A percentile compares a stretch with the other conserved stretches of the same genome.
These are phyloP conservation scores for Xylaria bambusicola DNA, from an alignment of 495 filamentous ascomycete species.

Conservation along the genomic window DNA sequence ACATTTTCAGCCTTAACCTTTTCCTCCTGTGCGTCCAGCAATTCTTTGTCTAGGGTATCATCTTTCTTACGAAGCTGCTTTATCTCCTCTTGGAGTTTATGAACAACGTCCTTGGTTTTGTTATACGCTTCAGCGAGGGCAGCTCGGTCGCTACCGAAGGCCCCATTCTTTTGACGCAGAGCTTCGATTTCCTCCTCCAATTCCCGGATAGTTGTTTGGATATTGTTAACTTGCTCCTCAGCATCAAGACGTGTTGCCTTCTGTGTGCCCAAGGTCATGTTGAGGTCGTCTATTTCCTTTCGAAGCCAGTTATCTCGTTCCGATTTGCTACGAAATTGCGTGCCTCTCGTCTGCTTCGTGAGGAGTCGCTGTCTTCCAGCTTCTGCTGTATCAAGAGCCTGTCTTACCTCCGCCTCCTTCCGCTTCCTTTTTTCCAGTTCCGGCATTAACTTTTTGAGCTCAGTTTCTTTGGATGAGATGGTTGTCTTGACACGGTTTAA, in stretches of 20 bases:
- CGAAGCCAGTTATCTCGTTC: conserved; percentile 85
- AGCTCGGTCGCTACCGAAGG: conserved; percentile 71
- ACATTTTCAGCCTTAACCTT: conserved; percentile 72
- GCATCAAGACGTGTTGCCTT: conserved; percentile 81
- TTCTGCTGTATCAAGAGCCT: conserved; percentile 74
- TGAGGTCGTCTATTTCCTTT: conserved; percentile 78
- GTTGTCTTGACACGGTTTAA: conserved; percentile 69
- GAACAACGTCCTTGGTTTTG: conserved; percentile 75
- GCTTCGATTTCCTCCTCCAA: conserved; percentile 72
- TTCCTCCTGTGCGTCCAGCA: conserved; percentile 73
- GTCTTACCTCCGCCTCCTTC: conserved; percentile 68
- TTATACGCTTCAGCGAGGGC: conserved; percentile 71
- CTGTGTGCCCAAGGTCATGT: conserved; percentile 70
- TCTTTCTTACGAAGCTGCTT: conserved; percentile 93
- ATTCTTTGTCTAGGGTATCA: conserved; percentile 75
- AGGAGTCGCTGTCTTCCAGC: conserved; percentile 77
- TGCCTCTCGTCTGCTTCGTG: conserved; percentile 90
- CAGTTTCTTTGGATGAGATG: conserved; percentile 75
- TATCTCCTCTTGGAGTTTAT: conserved; percentile 80
- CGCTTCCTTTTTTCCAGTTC: conserved; percentile 71
- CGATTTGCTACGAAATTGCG: conserved; percentile 81
- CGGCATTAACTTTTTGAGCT: conserved; percentile 71
- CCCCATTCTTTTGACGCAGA: conserved; percentile 73
- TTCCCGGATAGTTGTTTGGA: conserved; percentile 68
- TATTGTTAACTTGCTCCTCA: conserved; percentile 76